phyloP scores from a whole-genome alignment of 352 stramenopile genomes.

The Globisporangium okanoganense region DNA sequence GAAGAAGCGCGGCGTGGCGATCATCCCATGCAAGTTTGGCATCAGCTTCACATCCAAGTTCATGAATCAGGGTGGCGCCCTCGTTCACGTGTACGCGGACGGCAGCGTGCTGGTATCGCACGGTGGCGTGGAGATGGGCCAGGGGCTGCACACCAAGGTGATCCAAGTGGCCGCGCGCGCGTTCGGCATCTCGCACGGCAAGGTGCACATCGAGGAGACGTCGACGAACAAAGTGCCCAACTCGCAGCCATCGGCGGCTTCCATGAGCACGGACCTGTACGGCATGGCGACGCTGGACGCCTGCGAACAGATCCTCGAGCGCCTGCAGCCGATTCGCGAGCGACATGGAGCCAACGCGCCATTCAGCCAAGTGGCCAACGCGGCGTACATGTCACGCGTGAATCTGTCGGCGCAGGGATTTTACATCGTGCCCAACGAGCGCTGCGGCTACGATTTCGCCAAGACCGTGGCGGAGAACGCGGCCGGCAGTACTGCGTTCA shows the following conservation, averaged over 20 bases:
- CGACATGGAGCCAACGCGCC: conserved; percentile 65
- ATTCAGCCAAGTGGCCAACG: conserved; percentile 82
- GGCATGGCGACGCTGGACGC: conserved; percentile 96
- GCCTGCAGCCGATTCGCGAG: conserved; percentile 83
- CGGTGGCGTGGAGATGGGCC: conserved; percentile 97
- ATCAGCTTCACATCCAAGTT: conserved; percentile 97
- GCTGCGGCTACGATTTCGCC: conserved; percentile 92
- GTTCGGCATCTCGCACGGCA: conserved; percentile 90
- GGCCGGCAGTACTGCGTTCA: conserved; percentile 90
- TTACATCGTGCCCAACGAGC: conserved; percentile 89
- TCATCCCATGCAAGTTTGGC: conserved; percentile 91
- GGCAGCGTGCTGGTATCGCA: conserved; percentile 94
- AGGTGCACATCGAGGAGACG: conserved; percentile 94
- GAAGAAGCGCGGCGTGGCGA: conserved; percentile 88
- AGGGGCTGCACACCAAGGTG: conserved; percentile 96
- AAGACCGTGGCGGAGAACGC: conserved; percentile 88
- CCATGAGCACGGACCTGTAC: conserved; percentile 96
- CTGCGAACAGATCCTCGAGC: conserved; percentile 92
- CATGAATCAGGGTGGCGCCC: conserved; percentile 95
- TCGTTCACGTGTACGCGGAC: conserved; percentile 96
- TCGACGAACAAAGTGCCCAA: conserved; percentile 95
- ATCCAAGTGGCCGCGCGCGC: conserved; percentile 86
- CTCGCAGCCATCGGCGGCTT: conserved; percentile 91
- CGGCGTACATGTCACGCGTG: conserved; percentile 91
- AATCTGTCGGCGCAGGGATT: conserved; percentile 96